phyloP scores from a whole-genome alignment of 192 early-diverging fungal genomes.

The Coemansia sp. region DNA sequence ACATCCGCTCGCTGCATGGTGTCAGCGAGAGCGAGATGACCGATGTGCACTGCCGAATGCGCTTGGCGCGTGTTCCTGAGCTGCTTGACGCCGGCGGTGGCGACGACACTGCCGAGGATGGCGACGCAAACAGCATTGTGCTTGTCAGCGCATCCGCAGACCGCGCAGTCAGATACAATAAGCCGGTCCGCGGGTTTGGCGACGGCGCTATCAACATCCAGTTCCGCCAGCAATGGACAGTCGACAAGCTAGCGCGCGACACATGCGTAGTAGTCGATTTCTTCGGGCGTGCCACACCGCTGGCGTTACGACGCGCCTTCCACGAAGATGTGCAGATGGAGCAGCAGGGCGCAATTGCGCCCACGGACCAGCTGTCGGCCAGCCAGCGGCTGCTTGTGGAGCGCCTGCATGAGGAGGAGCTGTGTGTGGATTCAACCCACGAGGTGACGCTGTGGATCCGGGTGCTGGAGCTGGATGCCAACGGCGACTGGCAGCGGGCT shows the following conservation, averaged over 20 bases:
- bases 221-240: constrained; percentile 42
- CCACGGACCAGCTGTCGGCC: constrained; percentile 11
- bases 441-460: constrained; percentile 69
- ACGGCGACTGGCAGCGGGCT: constrained; percentile 59
- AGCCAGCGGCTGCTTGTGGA: constrained; percentile 36
- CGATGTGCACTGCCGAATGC: constrained; percentile 47
- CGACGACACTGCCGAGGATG: not conserved
- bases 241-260: constrained; percentile 31
- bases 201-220: constrained; percentile 39
- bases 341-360: not conserved
- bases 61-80: constrained; percentile 26
- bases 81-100: constrained; percentile 2
- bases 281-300: constrained; percentile 36
- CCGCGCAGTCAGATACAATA: constrained; percentile 19
- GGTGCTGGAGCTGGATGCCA: constrained; percentile 62
- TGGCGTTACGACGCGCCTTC: constrained; percentile 39
- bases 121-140: not conserved
- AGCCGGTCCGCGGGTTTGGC: constrained; percentile 37
- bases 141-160: constrained; percentile 21
- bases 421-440: constrained; percentile 64
- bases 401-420: constrained; percentile 60
- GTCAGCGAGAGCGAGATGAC: constrained; percentile 36
- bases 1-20: constrained; percentile 32
- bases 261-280: constrained; percentile 42
- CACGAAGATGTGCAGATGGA: constrained; percentile 53